Base-by-base conservation (phyloP, 306 rosid genomes). In the Begonia fuchsioides region DNA sequence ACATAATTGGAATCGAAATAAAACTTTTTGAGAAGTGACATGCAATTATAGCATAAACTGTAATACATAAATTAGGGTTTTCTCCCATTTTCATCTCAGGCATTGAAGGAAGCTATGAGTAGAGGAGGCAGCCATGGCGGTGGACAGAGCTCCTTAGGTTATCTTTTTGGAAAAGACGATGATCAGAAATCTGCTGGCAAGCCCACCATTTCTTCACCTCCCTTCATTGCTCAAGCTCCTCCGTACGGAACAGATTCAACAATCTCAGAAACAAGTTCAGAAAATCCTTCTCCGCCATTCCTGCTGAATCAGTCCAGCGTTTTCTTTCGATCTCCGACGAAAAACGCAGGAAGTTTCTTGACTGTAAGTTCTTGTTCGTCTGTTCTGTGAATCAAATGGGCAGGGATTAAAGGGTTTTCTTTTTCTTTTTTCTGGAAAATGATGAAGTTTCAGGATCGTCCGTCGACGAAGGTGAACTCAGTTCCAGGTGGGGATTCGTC, bases 401-500 rank as follows among this genome's bases (percentile, higher is more conserved):
- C 17, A 54, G 45, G 7, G 7, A n/a, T 41, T 41, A 41, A 41
- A 2, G 14, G n/a, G n/a, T n/a, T 5, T 40, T 40, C 11, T 40
- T 40, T 13, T 41, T 41, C 2, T 10, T 2, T 10, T n/a, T 41
- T 41, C 45, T 41, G 35, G 8, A 26, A 26, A 26, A 26, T 41
- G 45, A 2, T 41, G 45, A 41, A 41, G 35, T 26, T 26, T 68
- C 76, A 83, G 90, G 80, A 77, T 65, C 90, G 83, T 55, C 94
- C 90, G 12, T 76, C 94, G 10, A 79, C 90, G 49, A 83, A 65
- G 62, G 86, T 74, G 54, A 79, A 76, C 39, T 79, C 94, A 10
- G 86, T 64, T 58, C 94, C 94, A 2, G 94, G 94, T 6, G 94
- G 90, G 19, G 76, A 72, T 65, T 83, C 94, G n/a, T 83, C 94